Evolutionary conservation across 495 filamentous ascomycete species (phyloP), one percentile per base, ranked within the genome.

Genomic region (Hyaloscypha variabilis): DNA sequence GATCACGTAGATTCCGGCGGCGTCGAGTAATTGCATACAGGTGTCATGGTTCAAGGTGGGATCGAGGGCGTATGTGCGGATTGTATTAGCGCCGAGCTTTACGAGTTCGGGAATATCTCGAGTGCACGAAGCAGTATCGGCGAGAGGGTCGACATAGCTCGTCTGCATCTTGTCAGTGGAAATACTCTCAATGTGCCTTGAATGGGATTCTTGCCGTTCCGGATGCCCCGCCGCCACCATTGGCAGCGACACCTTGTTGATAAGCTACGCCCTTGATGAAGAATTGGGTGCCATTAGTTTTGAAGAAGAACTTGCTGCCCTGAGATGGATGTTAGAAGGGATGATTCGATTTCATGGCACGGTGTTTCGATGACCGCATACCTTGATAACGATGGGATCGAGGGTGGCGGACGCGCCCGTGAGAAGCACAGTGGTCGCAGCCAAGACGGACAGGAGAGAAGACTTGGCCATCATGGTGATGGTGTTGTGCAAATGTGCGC

Each of bases 1-100:
- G 64, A 91, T 82, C 3, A 93, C 81, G 71, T 93, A 92, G 74
- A 93, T 93, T 50, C 88, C 90, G 11, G 87, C 87, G 54, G 87
- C 81, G n/a, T 83, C 77, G 17, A 93, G 80, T 68, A 87, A 69
- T 26, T 78, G 71, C 90, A 93, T 91, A 72, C 88, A 91, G 24
- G 76, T 73, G 19, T 78, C 76, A 75, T 92, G 90, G 75, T 90
- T 81, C 60, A 79, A 71, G 30, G 77, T 82, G 4, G 85, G 81
- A 70, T 92, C 82, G 68, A 93, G 76, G 56, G 84, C 85, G 73
- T 88, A 92, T 68, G 63, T 62, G 6, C 58, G 64, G 54, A 93
- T 85, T 28, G 84, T 83, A 72, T 93, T 93, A 66, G 90, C 88
- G 54, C 77, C 74, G 25, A 92, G 80, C 61, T 87, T 73, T 61